Conservation (phyloP, 129 eudicot species). For the sunflower (Helianthus annuus) region DNA sequence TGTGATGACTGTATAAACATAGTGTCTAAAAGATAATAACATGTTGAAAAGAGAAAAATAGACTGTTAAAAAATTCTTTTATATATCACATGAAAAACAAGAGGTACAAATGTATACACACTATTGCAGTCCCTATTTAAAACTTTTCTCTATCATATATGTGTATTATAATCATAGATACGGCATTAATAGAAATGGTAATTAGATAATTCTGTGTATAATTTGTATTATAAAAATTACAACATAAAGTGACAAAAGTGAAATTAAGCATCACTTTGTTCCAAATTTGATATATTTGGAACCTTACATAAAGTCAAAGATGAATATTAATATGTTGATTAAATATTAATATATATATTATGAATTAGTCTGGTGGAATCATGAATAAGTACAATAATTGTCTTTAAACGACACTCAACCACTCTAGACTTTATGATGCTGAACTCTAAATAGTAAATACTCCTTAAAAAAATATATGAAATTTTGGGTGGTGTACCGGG, state of each 20-base stretch:
- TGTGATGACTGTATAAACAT: too few species aligned
- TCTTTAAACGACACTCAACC: conserved; percentile 18
- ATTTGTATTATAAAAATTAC: neutral
- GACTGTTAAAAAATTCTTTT: too few species aligned
- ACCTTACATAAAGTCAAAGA: neutral
- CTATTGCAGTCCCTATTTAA: too few species aligned
- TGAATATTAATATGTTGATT: conserved; percentile 14
- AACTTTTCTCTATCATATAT: too few species aligned
- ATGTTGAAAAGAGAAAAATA: too few species aligned
- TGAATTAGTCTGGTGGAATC: conserved; percentile 1
- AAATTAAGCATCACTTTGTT: neutral
- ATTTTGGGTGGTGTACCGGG: too few species aligned
- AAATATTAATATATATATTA: neutral
- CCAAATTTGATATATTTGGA: neutral
- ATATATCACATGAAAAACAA: too few species aligned
- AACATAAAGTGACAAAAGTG: neutral
- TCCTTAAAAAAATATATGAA: too few species aligned
- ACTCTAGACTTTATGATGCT: neutral
- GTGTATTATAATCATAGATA: too few species aligned
- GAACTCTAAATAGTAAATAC: too few species aligned
- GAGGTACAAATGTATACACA: too few species aligned
- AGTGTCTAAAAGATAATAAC: too few species aligned
- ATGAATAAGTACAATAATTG: conserved; percentile 26
- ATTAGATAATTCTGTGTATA: neutral
- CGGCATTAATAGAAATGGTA: neutral